Evolutionary conservation across 1,284 basidiomycete species (phyloP).

Genomic region (Calocybe gambosa): DNA sequence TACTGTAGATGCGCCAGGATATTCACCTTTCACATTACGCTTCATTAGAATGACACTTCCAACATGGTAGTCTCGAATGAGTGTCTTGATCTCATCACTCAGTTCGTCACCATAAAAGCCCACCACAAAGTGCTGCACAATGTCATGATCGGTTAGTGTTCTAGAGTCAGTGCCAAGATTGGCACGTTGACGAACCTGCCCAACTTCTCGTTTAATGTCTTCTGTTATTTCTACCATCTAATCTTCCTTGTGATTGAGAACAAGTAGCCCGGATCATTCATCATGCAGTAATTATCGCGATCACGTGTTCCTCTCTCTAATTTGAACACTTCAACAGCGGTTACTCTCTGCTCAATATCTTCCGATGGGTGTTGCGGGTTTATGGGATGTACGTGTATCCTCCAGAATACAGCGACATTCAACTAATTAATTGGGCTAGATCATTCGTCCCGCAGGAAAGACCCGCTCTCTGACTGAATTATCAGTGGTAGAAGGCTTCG

Average conservation of each 20-base stretch:
- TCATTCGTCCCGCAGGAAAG: constrained; percentile 57
- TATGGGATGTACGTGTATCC: constrained; percentile 33
- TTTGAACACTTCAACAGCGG: too few species aligned
- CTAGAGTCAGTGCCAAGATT: too few species aligned
- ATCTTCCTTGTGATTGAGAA: not conserved
- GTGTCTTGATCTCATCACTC: constrained; percentile 44
- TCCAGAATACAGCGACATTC: not conserved
- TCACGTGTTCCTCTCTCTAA: too few species aligned
- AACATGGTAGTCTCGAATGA: constrained; percentile 57
- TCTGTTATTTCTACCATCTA: constrained; percentile 27
- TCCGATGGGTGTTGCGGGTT: constrained; percentile 36
- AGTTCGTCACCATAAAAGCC: constrained; percentile 57
- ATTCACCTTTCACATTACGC: constrained; percentile 51
- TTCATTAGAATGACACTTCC: constrained; percentile 67
- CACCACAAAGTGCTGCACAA: constrained; percentile 56
- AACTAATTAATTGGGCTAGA: constrained; percentile 28
- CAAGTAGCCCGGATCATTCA: too few species aligned
- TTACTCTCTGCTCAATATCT: not conserved
- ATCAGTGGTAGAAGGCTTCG: constrained; percentile 64
- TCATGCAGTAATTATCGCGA: too few species aligned
- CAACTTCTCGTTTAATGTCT: constrained; percentile 41
- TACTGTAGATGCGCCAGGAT: constrained; percentile 7
- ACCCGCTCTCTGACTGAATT: constrained; percentile 63
- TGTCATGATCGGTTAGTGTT: not conserved
- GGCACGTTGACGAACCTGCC: constrained; percentile 41